These are phyloP conservation scores for Musa itinerans DNA, from an alignment of 176 grass and related monocot species.

Conservation along the genomic window DNA sequence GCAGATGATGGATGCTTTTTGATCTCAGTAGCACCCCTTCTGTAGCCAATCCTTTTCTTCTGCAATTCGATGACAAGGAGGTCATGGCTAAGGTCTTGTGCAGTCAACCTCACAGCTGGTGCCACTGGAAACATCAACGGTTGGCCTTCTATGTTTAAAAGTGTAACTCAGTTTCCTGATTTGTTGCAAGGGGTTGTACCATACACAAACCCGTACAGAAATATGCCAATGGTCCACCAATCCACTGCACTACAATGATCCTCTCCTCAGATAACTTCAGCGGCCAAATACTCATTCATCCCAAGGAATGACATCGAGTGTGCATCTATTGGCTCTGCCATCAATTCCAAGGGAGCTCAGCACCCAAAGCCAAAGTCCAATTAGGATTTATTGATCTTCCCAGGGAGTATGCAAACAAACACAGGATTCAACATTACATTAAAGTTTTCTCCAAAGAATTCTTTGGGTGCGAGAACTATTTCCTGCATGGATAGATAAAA, in stretches of 20 bases:
- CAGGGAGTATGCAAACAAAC: constrained; percentile 1
- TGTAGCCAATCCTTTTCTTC: background rate
- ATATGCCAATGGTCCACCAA: constrained; percentile 8
- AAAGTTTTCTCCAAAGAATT: background rate
- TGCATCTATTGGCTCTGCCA: constrained; percentile 3
- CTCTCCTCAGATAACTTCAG: background rate
- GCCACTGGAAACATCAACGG: background rate
- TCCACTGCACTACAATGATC: constrained; percentile 3
- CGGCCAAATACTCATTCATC: constrained; percentile 3
- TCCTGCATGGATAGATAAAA: background rate
- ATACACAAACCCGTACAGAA: background rate
- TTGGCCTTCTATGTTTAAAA: background rate
- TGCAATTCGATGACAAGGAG: background rate
- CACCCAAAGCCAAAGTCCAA: background rate
- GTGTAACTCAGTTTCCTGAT: constrained; percentile 2
- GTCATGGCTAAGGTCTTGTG: background rate
- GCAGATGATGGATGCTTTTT: constrained; percentile 5
- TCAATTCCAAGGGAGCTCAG: background rate
- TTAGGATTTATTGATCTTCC: constrained; percentile 4
- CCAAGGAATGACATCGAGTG: constrained; percentile 12
- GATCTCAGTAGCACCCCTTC: background rate
- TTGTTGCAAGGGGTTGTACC: constrained; percentile 7
- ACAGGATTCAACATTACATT: background rate
- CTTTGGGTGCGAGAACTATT: background rate
- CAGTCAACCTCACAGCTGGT: background rate